Percentiles rank a stretch among this genome's conserved stretches.
phyloP scores from a whole-genome alignment of 164 flowering plant genomes.

The Stephania japonica region DNA sequence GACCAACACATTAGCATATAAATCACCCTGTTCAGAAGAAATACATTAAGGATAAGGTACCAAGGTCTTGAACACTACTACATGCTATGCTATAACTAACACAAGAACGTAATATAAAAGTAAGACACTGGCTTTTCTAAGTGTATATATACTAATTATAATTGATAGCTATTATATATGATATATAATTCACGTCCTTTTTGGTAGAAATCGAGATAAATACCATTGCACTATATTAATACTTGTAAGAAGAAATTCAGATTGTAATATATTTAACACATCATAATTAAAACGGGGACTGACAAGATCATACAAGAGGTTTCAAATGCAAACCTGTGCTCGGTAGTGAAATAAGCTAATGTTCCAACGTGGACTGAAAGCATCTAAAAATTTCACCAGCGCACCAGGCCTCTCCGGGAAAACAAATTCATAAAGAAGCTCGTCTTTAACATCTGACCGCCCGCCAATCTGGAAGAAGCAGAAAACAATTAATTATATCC shows the following conservation, averaged over 20 bases:
- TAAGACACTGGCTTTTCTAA: neutral
- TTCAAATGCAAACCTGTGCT: slow-evolving; percentile 48
- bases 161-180: no score
- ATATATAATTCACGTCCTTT: no score
- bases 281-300: neutral
- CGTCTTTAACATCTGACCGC: slow-evolving; percentile 54
- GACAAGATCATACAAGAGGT: neutral
- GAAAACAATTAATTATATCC: neutral
- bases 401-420: slow-evolving; percentile 97
- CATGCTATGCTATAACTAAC: neutral
- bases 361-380: slow-evolving; percentile 93
- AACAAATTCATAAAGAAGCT: slow-evolving; percentile 70
- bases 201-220: no score
- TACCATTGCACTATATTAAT: no score
- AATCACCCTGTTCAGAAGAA: slow-evolving; percentile 60
- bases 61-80: neutral
- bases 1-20: slow-evolving; percentile 91
- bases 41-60: neutral
- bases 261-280: neutral
- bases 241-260: neutral
- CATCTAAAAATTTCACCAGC: slow-evolving; percentile 78
- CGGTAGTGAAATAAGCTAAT: slow-evolving; percentile 96
- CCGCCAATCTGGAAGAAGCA: slow-evolving; percentile 71
- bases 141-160: no score
- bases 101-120: neutral